Evolutionary conservation across 208 protist species (phyloP).

Genomic region (Plasmodiophora brassicae): DNA sequence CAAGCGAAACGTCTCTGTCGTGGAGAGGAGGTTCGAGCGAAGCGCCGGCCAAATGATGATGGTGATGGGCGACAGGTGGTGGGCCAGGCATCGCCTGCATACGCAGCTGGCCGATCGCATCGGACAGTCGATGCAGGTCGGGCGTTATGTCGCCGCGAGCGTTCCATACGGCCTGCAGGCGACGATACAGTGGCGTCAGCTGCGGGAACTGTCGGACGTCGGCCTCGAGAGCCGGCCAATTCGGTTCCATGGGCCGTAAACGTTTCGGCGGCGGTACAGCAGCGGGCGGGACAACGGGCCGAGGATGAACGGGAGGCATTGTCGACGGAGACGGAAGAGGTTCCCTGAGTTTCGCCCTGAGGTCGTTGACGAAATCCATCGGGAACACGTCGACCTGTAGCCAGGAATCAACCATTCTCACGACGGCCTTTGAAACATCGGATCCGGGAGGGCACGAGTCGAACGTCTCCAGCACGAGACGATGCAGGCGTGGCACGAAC

Average conservation of each 20-base stretch:
- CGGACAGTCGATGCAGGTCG: neutral
- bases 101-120: neutral
- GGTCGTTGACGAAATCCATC: neutral
- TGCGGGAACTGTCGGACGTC: no score
- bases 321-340: no score
- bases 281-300: neutral
- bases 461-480: neutral
- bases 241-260: neutral
- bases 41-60: no score
- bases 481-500: neutral
- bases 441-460: neutral
- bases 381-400: neutral
- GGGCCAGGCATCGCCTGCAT: no score
- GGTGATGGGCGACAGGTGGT: no score
- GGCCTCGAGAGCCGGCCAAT: no score
- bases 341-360: neutral
- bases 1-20: no score
- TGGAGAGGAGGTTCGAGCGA: no score
- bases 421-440: neutral
- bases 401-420: neutral
- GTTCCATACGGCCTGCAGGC: neutral
- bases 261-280: neutral
- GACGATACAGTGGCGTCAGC: no score
- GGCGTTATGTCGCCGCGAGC: no score
- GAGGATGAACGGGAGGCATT: neutral